A percentile compares a stretch with the other conserved stretches of the same genome.
Conservation (phyloP, 805 yeast genomes). For the Metschnikowia lochheadii region DNA sequence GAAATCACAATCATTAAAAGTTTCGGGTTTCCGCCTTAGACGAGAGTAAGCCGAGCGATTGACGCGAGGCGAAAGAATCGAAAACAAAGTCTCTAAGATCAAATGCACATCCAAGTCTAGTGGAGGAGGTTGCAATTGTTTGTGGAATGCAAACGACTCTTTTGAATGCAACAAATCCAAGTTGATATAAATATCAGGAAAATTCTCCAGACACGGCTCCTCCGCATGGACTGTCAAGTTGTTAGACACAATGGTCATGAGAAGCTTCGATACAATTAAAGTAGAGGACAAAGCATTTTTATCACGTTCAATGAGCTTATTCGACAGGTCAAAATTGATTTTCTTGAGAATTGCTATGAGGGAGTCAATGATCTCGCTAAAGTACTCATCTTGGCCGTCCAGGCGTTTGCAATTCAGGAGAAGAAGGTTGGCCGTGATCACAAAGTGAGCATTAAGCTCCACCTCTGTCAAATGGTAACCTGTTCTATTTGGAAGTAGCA, state of each 20-base stretch:
- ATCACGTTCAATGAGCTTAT: conserved; percentile 26
- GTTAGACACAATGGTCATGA: conserved; percentile 25
- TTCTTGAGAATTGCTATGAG: conserved; percentile 23
- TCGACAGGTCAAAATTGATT: conserved; percentile 14
- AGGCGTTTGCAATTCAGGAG: conserved; percentile 14
- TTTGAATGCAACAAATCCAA: conserved; percentile 11
- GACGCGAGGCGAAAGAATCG: conserved; percentile 28
- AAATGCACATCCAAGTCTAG: conserved; percentile 19
- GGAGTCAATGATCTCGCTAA: conserved; percentile 19
- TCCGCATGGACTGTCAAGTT: conserved; percentile 25
- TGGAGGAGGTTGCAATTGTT: conserved; percentile 28
- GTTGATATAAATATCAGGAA: conserved; percentile 10
- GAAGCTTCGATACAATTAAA: conserved; percentile 29
- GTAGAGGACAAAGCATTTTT: conserved; percentile 30
- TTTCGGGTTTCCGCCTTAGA: conserved; percentile 16
- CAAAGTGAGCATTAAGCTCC: conserved; percentile 38
- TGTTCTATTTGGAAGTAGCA: conserved; percentile 35
- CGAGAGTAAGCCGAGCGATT: conserved; percentile 26
- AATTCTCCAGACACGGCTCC: conserved; percentile 5
- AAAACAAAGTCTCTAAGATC: conserved; percentile 27
- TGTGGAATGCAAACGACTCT: conserved; percentile 26
- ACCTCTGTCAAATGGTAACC: conserved; percentile 39
- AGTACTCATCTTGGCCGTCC: conserved; percentile 12
- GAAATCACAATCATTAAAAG: conserved; percentile 4
- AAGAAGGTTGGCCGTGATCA: conserved; percentile 29